Evolutionary conservation across 2,329 filamentous ascomycete species (phyloP), one percentile per base, ranked within the genome.

Genomic region (Colletotrichum sp.): DNA sequence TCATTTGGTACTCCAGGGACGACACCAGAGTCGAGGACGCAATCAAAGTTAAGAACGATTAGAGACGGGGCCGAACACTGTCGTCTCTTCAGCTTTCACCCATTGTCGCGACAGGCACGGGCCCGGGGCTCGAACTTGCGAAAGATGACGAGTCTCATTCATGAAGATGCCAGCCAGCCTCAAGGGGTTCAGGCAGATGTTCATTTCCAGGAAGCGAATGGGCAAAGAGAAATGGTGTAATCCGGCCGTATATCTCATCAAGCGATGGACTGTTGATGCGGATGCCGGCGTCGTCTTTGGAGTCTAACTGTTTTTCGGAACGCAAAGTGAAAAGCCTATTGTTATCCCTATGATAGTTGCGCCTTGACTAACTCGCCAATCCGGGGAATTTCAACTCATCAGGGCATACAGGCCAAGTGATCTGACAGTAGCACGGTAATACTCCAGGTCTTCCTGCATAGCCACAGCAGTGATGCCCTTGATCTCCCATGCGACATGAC

Each of bases 331-430:
- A 39, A 8, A 16, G 34, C 4, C 1, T 36, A 13, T 4, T 0
- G 6, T 6, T 36, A 36, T 4, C 34, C 4, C 34, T 13, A 34
- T 32, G 11, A 32, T 15, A 34, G 34, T 8, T 16, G 36, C 36
- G 16, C 0, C 36, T 19, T 9, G 36, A 3, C 15, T 5, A 39
- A 39, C 0, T 3, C 0, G 1, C 36, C 36, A 9, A 19, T 39
- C 36, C 0, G 36, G 36, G 36, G 1, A 4, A 1, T 5, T 5
- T 44, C 2, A 44, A 19, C 16, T 1, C 36, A 8, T 44, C 36
- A 16, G 5, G 36, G 16, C 16, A 44, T 44, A 44, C 36, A 44
- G 5, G 8, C 36, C 5, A 5, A 44, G 4, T 1, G 5, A 8
- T 6, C 36, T n/a, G 36, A 19, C 8, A 44, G 36, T 19, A 5